Base-by-base conservation (phyloP, 108 stramenopile genomes). In the Tribonema minus region DNA sequence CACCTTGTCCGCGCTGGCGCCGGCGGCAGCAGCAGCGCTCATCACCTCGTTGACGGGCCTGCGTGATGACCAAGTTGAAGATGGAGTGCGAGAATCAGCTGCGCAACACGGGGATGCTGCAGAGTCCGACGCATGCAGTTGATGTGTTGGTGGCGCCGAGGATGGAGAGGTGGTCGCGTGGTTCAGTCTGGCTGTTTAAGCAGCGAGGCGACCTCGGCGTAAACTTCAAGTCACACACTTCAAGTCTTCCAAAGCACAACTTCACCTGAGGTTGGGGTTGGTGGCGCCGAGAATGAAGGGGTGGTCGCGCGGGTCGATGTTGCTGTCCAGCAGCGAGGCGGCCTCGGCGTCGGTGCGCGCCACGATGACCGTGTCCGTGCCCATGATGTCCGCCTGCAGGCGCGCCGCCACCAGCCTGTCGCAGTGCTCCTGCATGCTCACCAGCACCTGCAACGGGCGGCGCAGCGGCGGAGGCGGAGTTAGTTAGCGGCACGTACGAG, bases 261-360 rank as follows among this genome's bases (percentile, higher is more conserved):
- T n/a, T n/a, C n/a, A 59, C 76, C 67, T 71, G 28, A 71, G 70
- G 27, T 72, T 72, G 0, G 73, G 82, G 25, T 59, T 39, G 28
- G 85, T 85, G 20, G 90, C 90, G 25, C 96, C 96, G 40, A 94
- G 36, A 70, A 97, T 94, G 86, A 93, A 97, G 12, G 94, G 94
- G 85, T 97, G 94, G 72, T 97, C 96, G n/a, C 93, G 88, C 27
- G 89, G 89, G 85, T 97, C 96, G 66, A 93, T 87, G 88, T 95
- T 94, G 62, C 88, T 92, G 74, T 94, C 94, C 62, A 97, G 84
- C 63, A 97, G 80, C n/a, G 93, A 93, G 38, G 96, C 96, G 27
- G 96, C 94, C 84, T 97, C 94, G 30, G 93, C 94, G 87, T 97
- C 96, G 1, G 96, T 97, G 20, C 96, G 77, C 0, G 93, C 92